Evolutionary conservation across 768 basidiomycete genomes (phyloP), one percentile per base, ranked within the genome.

Genomic region (Calocera cornea): DNA sequence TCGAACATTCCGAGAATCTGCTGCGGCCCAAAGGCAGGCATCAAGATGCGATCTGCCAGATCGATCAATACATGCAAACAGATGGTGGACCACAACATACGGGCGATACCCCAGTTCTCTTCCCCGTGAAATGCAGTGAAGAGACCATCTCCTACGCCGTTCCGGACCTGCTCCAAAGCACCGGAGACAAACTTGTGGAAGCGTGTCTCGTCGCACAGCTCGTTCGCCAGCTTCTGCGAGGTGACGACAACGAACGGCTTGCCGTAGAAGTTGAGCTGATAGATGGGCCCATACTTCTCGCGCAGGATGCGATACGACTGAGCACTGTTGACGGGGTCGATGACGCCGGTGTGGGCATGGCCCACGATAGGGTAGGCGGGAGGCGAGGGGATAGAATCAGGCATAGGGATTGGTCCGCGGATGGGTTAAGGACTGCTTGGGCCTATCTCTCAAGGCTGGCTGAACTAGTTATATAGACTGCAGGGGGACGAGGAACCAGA

Each of bases 221-320:
- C 80, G 68, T 80, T 76, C 19, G 75, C 73, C 3, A 82, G 74
- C 19, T 75, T 77, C 47, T 80, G 75, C 10, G 76, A 75, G 64
- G 74, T 78, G 19, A 80, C 72, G 34, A 77, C 67, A 47, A 78
- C 66, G 17, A 41, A 17, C n/a, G 10, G 69, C 75, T 38, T 64
- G 78, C 80, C 76, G 27, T 76, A 70, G 41, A 80, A 64, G 64
- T 76, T 72, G 33, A 82, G 73, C 66, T 77, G 68, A 69, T 75
- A 80, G n/a, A 82, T 80, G 63, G 79, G 78, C 27, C 81, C 80
- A 69, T 80, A 81, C 69, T 78, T 60, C 54, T 60, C 27, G 5
- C 54, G 54, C 54, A 60, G 54, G 24, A 60, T 12, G 31, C 31
- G 54, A 19, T 29, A 60, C 3, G 54, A 60, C 31, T 11, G 27